A percentile compares a stretch with the other conserved stretches of the same genome.
phyloP scores from a whole-genome alignment of 1,139 yeast species.

The Pichia sp. region DNA sequence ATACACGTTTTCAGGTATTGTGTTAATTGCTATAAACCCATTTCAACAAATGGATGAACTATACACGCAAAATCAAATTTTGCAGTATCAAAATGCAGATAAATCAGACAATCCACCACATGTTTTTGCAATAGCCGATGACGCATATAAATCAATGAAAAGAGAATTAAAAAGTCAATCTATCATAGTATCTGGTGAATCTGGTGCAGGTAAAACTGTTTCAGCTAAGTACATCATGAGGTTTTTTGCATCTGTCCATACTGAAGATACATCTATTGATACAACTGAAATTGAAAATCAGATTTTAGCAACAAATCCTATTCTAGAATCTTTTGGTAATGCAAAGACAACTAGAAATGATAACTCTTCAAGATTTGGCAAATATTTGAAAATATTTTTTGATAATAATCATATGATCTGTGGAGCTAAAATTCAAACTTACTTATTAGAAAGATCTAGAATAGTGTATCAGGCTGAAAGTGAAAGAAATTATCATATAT shows the following conservation, averaged over 20 bases:
- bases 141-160: slow-evolving; percentile 90
- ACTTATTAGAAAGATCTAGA: slow-evolving; percentile 86
- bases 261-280: slow-evolving; percentile 36
- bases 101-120: slow-evolving; percentile 95
- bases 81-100: slow-evolving; percentile 86
- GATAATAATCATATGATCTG: slow-evolving; percentile 69
- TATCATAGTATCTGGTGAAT: slow-evolving; percentile 94
- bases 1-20: slow-evolving; percentile 95
- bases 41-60: slow-evolving; percentile 85
- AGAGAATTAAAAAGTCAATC: slow-evolving; percentile 80
- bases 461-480: slow-evolving; percentile 82
- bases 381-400: slow-evolving; percentile 85
- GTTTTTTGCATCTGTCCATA: slow-evolving; percentile 89
- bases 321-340: slow-evolving; percentile 98
- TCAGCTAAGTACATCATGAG: slow-evolving; percentile 97
- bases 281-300: slow-evolving; percentile 91
- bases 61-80: slow-evolving; percentile 83
- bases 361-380: slow-evolving; percentile 95
- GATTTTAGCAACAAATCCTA: slow-evolving; percentile 94
- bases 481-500: slow-evolving; percentile 95
- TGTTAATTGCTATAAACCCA: slow-evolving; percentile 92
- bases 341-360: slow-evolving; percentile 97
- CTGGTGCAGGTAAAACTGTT: slow-evolving; percentile 98
- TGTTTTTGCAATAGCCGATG: slow-evolving; percentile 95
- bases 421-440: slow-evolving; percentile 92